Evolutionary conservation across 2,329 filamentous ascomycete genomes (phyloP), one percentile per base, ranked within the genome.

Genomic region (Clonostachys sp.): DNA sequence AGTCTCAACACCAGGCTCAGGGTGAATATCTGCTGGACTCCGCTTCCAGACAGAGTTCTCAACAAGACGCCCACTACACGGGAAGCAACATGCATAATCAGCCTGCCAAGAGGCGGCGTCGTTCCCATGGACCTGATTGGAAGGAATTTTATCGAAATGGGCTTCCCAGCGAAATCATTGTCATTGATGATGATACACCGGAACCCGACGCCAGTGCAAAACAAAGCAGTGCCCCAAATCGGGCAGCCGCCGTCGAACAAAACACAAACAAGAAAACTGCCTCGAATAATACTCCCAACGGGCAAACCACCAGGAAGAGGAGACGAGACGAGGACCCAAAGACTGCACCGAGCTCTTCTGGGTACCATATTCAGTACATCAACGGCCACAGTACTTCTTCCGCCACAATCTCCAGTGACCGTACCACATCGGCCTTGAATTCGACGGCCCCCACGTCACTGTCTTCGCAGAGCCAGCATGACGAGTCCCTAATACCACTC

Each of bases 381-480:
- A 67, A 63, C 47, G 91, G 90, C 5, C 84, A 85, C 56, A 81
- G 87, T 48, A 82, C 87, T 59, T 86, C 86, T 30, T 84, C 87
- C 13, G 84, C 81, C 46, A 90, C 88, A 12, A 77, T 84, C 47
- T 95, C 90, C 5, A 94, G 86, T 55, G 90, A 92, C 65, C 83
- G 89, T 53, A 95, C 89, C 13, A 87, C 87, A 34, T 94, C 89
- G 14, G 80, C 81, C 41, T 74, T 91, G 48, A 84, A 92, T 60
- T 94, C 90, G 5, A 96, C 91, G 0, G 92, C 92, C 41, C 85
- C 91, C 6, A 96, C 94, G 1, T 97, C 92, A 6, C 69, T 81
- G 40, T 83, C 81, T 1, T 81, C 80, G 4, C 77, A 74, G 48
- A 69, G 76, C 50, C 76, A 80, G 42, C 85, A 88, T 59, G 84